Base-by-base conservation (phyloP, 768 basidiomycete genomes). In the Suillus subluteus region DNA sequence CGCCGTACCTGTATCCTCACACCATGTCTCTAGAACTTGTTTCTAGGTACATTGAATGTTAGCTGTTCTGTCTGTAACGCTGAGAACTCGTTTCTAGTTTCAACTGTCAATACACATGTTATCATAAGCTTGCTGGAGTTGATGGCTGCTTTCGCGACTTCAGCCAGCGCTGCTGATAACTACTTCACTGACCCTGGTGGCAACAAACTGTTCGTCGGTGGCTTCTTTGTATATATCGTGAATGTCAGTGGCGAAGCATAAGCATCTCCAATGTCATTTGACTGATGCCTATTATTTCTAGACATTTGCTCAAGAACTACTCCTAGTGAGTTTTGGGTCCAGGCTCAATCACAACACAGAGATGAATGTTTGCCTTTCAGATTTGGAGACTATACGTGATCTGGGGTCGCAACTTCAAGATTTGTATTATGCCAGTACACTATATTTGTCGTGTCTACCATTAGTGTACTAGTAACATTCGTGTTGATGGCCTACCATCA, bases 321-420 rank as follows among this genome's bases (percentile, higher is more conserved):
- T 75, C n/a, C 66, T 74, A 62, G 73, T 74, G 6, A 6, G 73
- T 71, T 9, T 7, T 55, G 64, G 15, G 65, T 12, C n/a, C 18
- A 26, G 6, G 7, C n/a, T 16, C 21, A 35, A 32, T 54, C 35
- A 16, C 26, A 23, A 56, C 32, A 35, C 32, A 35, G 11, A 23
- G n/a, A 41, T 38, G 9, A 37, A 62, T 40, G 41, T 15, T 58
- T 58, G 2, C 23, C 23, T 58, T n/a, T 68, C 37, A 73, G 73
- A 68, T 74, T 4, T 75, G 72, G 72, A 74, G 72, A 18, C 66
- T 74, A 58, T 75, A 63, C 46, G 43, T 72, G 11, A 35, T 74
- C 48, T 75, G 69, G 48, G 69, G 67, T 43, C 50, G 61, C 23
- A 35, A 58, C 9, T 13, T 62, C 38, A 35, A 3, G 55, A 40